phyloP scores from a whole-genome alignment of 768 basidiomycete genomes.

The Mrakia hoshinonis region DNA sequence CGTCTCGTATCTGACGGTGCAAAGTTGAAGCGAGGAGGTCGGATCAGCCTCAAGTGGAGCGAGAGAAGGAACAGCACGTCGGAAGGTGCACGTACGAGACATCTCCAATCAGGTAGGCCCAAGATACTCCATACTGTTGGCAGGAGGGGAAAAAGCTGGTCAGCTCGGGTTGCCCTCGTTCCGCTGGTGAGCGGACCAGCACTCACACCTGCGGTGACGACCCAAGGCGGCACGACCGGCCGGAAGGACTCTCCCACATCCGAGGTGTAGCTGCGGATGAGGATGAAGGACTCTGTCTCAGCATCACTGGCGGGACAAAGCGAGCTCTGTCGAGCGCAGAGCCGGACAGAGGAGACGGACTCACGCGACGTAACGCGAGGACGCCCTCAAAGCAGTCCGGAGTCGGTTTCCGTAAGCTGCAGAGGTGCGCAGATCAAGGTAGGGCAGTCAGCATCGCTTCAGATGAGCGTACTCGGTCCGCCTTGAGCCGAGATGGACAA shows the following conservation, averaged over 20 bases:
- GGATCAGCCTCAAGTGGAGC: neutral
- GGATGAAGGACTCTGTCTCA: too few species aligned
- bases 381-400: constrained; percentile 38
- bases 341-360: neutral
- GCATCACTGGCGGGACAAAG: too few species aligned
- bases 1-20: constrained; percentile 35
- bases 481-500: too few species aligned
- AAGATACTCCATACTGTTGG: constrained; percentile 39
- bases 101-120: constrained; percentile 41
- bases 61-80: neutral
- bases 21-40: neutral
- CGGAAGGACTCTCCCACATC: constrained; percentile 42
- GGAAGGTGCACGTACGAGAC: constrained; percentile 35
- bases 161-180: constrained; percentile 31
- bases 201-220: constrained; percentile 27
- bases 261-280: constrained; percentile 29
- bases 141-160: neutral
- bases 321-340: too few species aligned
- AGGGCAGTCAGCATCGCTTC: too few species aligned
- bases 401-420: constrained; percentile 40
- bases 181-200: neutral
- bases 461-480: too few species aligned
- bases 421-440: neutral
- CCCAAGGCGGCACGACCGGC: constrained; percentile 40
- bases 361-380: constrained; percentile 39